Conservation (phyloP, 1,284 basidiomycete species). For the Polyporus tsugae region DNA sequence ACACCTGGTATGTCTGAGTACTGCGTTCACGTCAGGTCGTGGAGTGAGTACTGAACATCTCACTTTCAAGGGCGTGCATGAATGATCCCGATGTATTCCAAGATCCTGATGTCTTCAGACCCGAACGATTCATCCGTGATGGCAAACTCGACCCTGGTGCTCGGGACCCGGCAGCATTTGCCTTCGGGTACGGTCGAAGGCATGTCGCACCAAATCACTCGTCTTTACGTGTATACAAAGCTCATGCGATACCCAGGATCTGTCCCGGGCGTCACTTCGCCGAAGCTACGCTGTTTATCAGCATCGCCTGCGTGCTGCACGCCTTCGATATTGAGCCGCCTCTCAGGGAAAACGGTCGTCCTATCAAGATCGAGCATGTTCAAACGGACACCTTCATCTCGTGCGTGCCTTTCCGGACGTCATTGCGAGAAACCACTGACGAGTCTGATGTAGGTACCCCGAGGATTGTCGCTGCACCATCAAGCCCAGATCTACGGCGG, state of each 20-base stretch:
- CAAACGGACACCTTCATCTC: not conserved
- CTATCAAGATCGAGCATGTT: slow-evolving; percentile 1
- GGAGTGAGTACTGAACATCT: not conserved
- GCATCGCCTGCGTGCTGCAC: slow-evolving; percentile 15
- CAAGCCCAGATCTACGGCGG: slow-evolving; percentile 11
- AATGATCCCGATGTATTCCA: slow-evolving; percentile 45
- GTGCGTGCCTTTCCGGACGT: not conserved
- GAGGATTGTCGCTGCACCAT: slow-evolving; percentile 17
- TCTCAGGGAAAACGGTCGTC: slow-evolving; percentile 8
- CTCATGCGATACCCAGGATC: not conserved
- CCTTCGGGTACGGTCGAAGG: slow-evolving; percentile 36
- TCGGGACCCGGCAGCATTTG: slow-evolving; percentile 16
- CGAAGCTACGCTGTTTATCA: slow-evolving; percentile 9
- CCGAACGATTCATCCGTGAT: slow-evolving; percentile 27
- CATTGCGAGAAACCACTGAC: too few species aligned
- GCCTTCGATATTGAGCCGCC: slow-evolving; percentile 16
- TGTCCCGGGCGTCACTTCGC: slow-evolving; percentile 46
- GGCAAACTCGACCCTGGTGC: slow-evolving; percentile 21
- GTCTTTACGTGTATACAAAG: too few species aligned
- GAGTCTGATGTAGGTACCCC: slow-evolving; percentile 1
- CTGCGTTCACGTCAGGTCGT: not conserved
- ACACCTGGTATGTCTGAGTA: slow-evolving; percentile 24
- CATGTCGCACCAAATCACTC: not conserved
- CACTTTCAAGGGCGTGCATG: slow-evolving; percentile 23
- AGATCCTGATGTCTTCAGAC: slow-evolving; percentile 45